phyloP scores from a whole-genome alignment of 306 rosid species.

The Rubus parviflorus region DNA sequence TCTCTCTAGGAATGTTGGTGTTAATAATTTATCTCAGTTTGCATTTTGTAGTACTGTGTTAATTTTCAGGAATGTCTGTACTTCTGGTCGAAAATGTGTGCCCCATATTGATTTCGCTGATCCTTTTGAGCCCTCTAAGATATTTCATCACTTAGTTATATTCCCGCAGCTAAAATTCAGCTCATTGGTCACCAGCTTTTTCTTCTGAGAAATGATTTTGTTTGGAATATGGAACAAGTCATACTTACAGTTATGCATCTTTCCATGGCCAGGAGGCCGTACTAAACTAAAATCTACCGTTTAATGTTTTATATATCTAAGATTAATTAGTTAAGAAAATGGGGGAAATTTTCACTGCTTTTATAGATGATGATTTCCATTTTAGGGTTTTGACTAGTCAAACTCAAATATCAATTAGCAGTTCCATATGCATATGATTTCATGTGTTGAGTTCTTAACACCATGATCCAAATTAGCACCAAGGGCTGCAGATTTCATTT shows the following conservation, averaged over 20 bases:
- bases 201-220: constrained; percentile 2
- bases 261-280: background rate
- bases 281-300: background rate
- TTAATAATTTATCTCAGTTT: background rate
- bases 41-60: background rate
- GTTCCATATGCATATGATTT: background rate
- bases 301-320: background rate
- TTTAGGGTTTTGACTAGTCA: background rate
- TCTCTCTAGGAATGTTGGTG: background rate
- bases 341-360: background rate
- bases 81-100: background rate
- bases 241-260: background rate
- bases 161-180: background rate
- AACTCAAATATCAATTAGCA: background rate
- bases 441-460: background rate
- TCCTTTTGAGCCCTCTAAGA: background rate
- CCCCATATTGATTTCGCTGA: background rate
- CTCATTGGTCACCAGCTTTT: background rate
- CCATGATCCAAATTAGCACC: background rate
- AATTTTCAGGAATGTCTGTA: constrained; percentile 19
- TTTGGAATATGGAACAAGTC: background rate
- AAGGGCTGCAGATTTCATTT: background rate
- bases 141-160: background rate
- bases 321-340: background rate
- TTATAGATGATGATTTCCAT: too few relatives aligned